Percentiles rank a stretch among this genome's conserved stretches.
Evolutionary conservation across 768 basidiomycete genomes (phyloP).

Genomic region (Galerina sulciceps): DNA sequence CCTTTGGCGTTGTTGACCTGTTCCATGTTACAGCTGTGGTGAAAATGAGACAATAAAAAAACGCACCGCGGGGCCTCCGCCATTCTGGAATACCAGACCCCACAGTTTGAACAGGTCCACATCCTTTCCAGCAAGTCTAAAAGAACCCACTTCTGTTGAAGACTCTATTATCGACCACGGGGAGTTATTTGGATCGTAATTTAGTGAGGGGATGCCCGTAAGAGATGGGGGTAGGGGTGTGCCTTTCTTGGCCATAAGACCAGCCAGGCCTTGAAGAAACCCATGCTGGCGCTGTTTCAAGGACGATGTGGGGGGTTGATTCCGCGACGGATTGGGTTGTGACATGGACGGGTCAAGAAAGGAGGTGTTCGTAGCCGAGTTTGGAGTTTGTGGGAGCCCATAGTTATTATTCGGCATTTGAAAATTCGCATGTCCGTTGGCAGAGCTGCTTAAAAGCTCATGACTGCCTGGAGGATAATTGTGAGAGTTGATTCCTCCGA

Average conservation of each 20-base stretch:
- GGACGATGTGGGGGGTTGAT: slow-evolving; percentile 36
- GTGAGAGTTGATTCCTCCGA: slow-evolving; percentile 61
- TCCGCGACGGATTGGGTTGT: slow-evolving; percentile 41
- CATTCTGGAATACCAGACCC: slow-evolving; percentile 59
- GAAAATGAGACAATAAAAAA: slow-evolving; percentile 9
- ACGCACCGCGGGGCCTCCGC: slow-evolving; percentile 67
- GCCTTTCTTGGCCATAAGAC: slow-evolving; percentile 56
- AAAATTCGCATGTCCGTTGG: slow-evolving; percentile 43
- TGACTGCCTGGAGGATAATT: slow-evolving; percentile 45
- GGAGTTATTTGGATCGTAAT: slow-evolving; percentile 66
- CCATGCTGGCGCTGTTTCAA: slow-evolving; percentile 59
- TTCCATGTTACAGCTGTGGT: slow-evolving; percentile 9
- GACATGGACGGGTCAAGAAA: slow-evolving; percentile 47
- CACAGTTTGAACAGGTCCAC: slow-evolving; percentile 79
- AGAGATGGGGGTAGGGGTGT: slow-evolving; percentile 78
- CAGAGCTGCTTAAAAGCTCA: slow-evolving; percentile 44
- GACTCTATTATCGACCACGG: slow-evolving; percentile 71
- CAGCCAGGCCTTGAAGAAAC: slow-evolving; percentile 66
- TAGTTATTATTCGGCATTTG: slow-evolving; percentile 48
- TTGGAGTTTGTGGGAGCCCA: slow-evolving; percentile 37
- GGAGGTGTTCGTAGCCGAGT: slow-evolving; percentile 37
- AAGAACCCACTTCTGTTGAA: slow-evolving; percentile 61
- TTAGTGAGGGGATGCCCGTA: slow-evolving; percentile 60
- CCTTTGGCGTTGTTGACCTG: slow-evolving; percentile 56
- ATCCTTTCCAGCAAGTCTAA: slow-evolving; percentile 75